Evolutionary conservation across 345 rosid genomes (phyloP).

Genomic region (Viola odorata): DNA sequence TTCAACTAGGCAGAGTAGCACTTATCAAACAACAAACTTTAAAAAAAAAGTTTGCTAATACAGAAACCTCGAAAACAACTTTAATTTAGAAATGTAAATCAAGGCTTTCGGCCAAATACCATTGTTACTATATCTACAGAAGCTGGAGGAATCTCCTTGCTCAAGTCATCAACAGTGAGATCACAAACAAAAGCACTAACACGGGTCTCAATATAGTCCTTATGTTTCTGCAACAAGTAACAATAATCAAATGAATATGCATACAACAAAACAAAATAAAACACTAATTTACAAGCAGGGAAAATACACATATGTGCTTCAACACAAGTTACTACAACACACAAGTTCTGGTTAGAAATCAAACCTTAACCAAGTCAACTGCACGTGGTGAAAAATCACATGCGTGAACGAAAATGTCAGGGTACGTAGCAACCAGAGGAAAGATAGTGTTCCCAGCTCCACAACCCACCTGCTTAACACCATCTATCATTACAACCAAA

Average conservation of each 20-base stretch:
- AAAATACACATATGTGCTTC: not conserved
- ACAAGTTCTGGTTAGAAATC: not conserved
- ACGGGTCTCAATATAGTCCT: constrained; percentile 55
- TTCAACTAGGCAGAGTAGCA: constrained; percentile 2
- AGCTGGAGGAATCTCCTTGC: constrained; percentile 61
- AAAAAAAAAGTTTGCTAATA: not conserved
- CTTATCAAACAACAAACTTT: not conserved
- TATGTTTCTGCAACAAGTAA: constrained; percentile 58
- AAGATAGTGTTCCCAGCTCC: constrained; percentile 90
- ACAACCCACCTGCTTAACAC: constrained; percentile 67
- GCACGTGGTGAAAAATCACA: constrained; percentile 93
- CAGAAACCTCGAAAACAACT: not conserved
- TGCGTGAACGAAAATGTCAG: constrained; percentile 70
- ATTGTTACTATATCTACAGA: constrained; percentile 85
- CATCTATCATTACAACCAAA: not conserved
- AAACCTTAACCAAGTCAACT: constrained; percentile 83
- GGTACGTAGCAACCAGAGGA: constrained; percentile 73
- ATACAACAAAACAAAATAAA: not conserved
- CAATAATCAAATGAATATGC: constrained; percentile 3
- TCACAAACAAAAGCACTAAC: constrained; percentile 71
- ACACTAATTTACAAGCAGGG: not conserved
- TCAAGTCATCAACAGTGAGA: constrained; percentile 67
- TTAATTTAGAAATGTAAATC: constrained; percentile 1
- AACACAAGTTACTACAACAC: too few relatives aligned
- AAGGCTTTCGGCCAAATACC: constrained; percentile 43